Percentiles rank a stretch among this genome's conserved stretches.
Conservation (phyloP, 495 filamentous ascomycete species). For the Elasticomyces elasticus region DNA sequence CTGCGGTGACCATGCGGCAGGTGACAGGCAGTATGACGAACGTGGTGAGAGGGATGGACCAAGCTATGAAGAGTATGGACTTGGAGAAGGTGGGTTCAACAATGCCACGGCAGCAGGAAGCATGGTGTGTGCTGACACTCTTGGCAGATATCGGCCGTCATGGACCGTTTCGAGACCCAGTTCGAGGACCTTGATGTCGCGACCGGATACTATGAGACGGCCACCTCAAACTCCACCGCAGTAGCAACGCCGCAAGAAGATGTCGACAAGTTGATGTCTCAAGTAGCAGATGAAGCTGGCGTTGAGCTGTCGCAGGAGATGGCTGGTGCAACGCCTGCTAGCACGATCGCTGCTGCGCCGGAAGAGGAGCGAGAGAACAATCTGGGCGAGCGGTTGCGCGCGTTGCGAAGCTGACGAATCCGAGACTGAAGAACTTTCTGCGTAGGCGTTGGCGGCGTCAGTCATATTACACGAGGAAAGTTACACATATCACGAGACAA, state of each 20-base stretch:
- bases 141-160: conserved; percentile 44
- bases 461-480: no score
- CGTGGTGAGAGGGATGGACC: conserved; percentile 55
- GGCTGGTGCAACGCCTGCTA: conserved; percentile 38
- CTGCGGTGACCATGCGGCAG: conserved; percentile 56
- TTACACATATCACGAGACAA: no score
- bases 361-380: conserved; percentile 39
- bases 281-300: conserved; percentile 75
- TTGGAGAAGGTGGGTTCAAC: conserved; percentile 46
- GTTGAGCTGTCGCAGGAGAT: conserved; percentile 64
- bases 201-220: conserved; percentile 75
- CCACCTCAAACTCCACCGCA: conserved; percentile 62
- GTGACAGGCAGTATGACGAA: conserved; percentile 56
- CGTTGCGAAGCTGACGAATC: conserved; percentile 38
- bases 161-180: conserved; percentile 73
- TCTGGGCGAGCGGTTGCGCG: conserved; percentile 38
- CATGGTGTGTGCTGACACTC: neutral
- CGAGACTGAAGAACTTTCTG: no score
- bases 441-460: no score
- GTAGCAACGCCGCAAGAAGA: conserved; percentile 72
- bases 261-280: conserved; percentile 67
- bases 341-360: conserved; percentile 25
- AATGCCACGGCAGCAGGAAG: neutral
- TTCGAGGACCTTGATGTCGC: conserved; percentile 78
- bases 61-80: conserved; percentile 58